Evolutionary conservation across 768 basidiomycete genomes (phyloP).

Genomic region (Psilocybe subaeruginosa): DNA sequence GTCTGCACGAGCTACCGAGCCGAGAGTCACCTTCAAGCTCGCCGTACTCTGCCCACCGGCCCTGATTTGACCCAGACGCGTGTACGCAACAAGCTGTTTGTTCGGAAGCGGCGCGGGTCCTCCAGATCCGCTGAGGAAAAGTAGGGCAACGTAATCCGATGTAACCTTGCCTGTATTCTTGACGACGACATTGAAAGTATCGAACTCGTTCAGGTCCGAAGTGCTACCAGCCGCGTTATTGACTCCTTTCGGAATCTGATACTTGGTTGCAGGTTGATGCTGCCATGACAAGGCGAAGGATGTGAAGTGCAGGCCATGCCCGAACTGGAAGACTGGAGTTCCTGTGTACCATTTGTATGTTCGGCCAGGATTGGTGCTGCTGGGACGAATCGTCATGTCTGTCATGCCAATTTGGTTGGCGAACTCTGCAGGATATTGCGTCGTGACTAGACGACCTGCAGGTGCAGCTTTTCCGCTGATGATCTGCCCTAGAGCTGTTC

Average conservation of each 20-base stretch:
- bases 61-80: constrained; percentile 35
- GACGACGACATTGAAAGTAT: constrained; percentile 49
- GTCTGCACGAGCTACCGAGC: constrained; percentile 52
- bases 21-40: constrained; percentile 46
- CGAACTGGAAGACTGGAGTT: constrained; percentile 55
- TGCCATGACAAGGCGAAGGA: constrained; percentile 47
- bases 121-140: constrained; percentile 50
- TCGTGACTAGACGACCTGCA: constrained; percentile 55
- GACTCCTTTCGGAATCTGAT: constrained; percentile 37
- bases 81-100: constrained; percentile 54
- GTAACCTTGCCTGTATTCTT: constrained; percentile 49
- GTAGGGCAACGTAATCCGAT: constrained; percentile 59
- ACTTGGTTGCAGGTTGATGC: constrained; percentile 33
- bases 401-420: constrained; percentile 55
- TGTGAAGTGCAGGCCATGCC: constrained; percentile 58
- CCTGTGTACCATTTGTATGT: constrained; percentile 63
- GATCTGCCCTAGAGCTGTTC: constrained; percentile 55
- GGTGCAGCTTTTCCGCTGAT: constrained; percentile 53
- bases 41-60: constrained; percentile 30
- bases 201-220: constrained; percentile 49
- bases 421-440: constrained; percentile 56
- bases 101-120: constrained; percentile 56
- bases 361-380: constrained; percentile 50
- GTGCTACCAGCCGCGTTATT: constrained; percentile 13
- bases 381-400: constrained; percentile 58